phyloP scores from a whole-genome alignment of 345 rosid species.

The Clausena lansium region DNA sequence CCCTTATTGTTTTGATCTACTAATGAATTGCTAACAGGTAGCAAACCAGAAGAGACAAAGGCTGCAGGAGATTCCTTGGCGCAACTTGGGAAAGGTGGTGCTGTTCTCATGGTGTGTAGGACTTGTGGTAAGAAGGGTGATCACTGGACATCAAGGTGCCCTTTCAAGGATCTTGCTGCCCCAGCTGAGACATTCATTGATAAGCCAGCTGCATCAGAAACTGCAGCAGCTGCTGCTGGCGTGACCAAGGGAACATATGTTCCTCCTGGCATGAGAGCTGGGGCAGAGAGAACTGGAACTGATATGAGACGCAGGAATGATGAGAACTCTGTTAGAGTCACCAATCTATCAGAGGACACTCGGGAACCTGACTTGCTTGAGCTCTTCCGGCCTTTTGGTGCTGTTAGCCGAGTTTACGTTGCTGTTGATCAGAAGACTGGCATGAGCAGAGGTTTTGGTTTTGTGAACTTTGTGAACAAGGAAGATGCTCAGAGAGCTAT shows the following conservation, averaged over 20 bases:
- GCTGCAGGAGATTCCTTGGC: conserved; percentile 57
- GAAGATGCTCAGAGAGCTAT: conserved; percentile 91
- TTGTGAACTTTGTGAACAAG: conserved; percentile 78
- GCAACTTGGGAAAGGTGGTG: conserved; percentile 67
- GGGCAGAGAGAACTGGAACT: conserved; percentile 70
- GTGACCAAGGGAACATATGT: conserved; percentile 60
- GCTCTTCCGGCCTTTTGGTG: conserved; percentile 81
- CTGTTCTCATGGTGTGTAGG: conserved; percentile 85
- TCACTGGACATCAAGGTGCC: conserved; percentile 91
- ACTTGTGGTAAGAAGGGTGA: conserved; percentile 90
- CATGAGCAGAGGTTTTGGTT: conserved; percentile 88
- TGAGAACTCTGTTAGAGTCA: conserved; percentile 86
- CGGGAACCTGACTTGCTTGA: conserved; percentile 77
- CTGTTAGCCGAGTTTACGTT: conserved; percentile 78
- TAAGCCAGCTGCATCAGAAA: conserved; percentile 55
- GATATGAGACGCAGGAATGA: conserved; percentile 93
- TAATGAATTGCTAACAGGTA: conserved; percentile 40
- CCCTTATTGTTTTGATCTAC: not conserved
- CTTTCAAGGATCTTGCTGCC: conserved; percentile 82
- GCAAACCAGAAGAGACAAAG: conserved; percentile 65
- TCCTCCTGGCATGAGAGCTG: conserved; percentile 75
- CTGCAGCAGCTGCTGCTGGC: conserved; percentile 41
- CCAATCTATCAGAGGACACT: conserved; percentile 87
- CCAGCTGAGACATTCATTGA: conserved; percentile 52
- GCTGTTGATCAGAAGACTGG: conserved; percentile 90